Conservation (phyloP, 2,329 filamentous ascomycete genomes). For the Onygenales sp. region DNA sequence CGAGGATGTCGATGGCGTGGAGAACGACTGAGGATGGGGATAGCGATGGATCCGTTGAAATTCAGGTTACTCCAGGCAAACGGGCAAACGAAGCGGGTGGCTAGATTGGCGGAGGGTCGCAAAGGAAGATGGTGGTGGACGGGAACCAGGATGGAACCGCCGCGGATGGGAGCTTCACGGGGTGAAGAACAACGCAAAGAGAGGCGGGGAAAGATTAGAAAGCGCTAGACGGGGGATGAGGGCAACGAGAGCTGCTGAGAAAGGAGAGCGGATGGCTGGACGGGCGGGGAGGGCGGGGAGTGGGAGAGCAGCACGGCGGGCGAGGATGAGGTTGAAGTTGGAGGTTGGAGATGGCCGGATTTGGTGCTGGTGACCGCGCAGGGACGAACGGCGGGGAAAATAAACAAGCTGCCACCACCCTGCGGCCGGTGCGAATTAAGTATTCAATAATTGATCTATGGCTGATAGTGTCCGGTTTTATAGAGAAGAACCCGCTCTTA, state of each 20-base stretch:
- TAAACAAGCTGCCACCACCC: neutral
- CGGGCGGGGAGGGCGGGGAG: neutral
- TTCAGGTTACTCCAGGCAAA: neutral
- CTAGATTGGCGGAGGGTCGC: neutral
- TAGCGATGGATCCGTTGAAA: neutral
- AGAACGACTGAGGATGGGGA: neutral
- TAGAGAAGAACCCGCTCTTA: neutral
- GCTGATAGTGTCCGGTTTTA: neutral
- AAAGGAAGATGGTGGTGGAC: neutral
- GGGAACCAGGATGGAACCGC: constrained; percentile 2
- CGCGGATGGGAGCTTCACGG: constrained; percentile 4
- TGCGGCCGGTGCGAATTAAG: neutral
- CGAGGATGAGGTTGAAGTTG: neutral
- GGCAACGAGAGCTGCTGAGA: constrained; percentile 8
- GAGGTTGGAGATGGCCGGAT: neutral
- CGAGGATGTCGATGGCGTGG: neutral
- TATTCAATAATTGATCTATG: neutral
- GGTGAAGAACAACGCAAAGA: constrained; percentile 8
- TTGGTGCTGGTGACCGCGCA: neutral
- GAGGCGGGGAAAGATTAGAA: constrained; percentile 9
- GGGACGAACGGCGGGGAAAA: neutral
- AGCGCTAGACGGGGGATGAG: constrained; percentile 1
- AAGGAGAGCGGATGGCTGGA: neutral
- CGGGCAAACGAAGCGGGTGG: neutral
- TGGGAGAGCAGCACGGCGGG: constrained; percentile 8